These are phyloP conservation scores for Fusarium mexicanum DNA, from an alignment of 2,329 filamentous ascomycete species.

Conservation along the genomic window DNA sequence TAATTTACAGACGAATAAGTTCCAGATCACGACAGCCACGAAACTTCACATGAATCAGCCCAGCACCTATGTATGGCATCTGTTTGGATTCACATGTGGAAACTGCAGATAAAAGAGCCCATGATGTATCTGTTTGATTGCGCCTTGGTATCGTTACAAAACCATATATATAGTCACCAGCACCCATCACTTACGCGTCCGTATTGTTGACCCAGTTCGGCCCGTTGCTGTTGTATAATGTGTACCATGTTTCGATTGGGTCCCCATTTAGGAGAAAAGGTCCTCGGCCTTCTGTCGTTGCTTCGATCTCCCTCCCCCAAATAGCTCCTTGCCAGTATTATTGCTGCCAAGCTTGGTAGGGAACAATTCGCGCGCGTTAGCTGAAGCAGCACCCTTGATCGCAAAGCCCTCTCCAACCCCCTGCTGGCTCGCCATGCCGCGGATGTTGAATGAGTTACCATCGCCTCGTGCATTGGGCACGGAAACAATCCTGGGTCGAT, in stretches of 20 bases:
- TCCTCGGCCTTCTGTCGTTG: constrained; percentile 76
- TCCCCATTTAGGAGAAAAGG: constrained; percentile 67
- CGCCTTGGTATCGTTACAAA: constrained; percentile 44
- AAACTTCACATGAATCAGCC: background rate
- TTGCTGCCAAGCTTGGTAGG: constrained; percentile 66
- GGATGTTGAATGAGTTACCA: constrained; percentile 65
- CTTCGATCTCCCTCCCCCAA: constrained; percentile 63
- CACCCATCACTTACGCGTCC: constrained; percentile 18
- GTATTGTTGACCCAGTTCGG: background rate
- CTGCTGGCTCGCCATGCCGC: constrained; percentile 63
- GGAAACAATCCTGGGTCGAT: constrained; percentile 67
- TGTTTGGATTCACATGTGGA: background rate
- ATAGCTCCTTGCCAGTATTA: constrained; percentile 76
- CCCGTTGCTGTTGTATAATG: background rate
- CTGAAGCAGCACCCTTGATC: constrained; percentile 69
- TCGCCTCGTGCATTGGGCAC: constrained; percentile 54
- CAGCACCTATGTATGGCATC: background rate
- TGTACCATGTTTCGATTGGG: constrained; percentile 47
- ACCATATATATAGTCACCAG: constrained; percentile 33
- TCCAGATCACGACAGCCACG: background rate
- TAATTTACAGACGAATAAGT: background rate
- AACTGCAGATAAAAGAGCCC: background rate
- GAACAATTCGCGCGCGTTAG: constrained; percentile 72
- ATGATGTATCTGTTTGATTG: constrained; percentile 29
- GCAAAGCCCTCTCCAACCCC: constrained; percentile 62